Base-by-base conservation (phyloP, 345 rosid genomes). In the Salix koriyanagi region DNA sequence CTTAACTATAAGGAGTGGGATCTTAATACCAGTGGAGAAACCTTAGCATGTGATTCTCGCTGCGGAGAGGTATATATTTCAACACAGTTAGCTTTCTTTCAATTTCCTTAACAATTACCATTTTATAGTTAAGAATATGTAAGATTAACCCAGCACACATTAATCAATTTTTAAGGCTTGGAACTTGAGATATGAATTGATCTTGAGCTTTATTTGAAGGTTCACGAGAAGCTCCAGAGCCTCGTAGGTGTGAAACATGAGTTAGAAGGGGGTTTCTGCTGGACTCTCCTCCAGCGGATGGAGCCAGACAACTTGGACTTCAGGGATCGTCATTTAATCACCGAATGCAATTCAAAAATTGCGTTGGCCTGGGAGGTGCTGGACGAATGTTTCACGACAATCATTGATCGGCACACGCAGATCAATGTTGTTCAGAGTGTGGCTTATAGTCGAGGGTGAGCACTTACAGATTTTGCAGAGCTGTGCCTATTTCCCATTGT, bases 51-150 rank as follows among this genome's bases (percentile, higher is more conserved):
- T 28, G 75, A 81, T 4, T 5, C 3, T 10, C 56, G 11, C 23
- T 84, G 87, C 56, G 68, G 11, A 14, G 26, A 67, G 81, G 87
- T 84, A 80, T 14, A 46, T 14, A 46, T 4, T 46, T 46, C 50
- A 14, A 46, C 15, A 46, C 50, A 46, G 3, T 13, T 13, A 12
- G 50, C 50, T 46, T 46, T 46, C 16, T 12, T 46, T 46, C 16
- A 14, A 46, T 13, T 14, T 12, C 50, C 16, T 48, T 44, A 26
- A 64, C 12, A 9, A 10, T 16, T 37, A 2, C 46, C 14, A 23
- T 61, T 77, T 48, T 70, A 4, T 15, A 19, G 44, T 41, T 41
- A 41, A 41, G 44, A 41, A 41, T 4, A 46, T 14, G 50, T 46
- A 13, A 46, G 16, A 41, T 41, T 46, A 46, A 14, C 50, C 18